These are phyloP conservation scores for Lactarius hengduanensis DNA, from an alignment of 768 basidiomycete species.

Conservation along the genomic window DNA sequence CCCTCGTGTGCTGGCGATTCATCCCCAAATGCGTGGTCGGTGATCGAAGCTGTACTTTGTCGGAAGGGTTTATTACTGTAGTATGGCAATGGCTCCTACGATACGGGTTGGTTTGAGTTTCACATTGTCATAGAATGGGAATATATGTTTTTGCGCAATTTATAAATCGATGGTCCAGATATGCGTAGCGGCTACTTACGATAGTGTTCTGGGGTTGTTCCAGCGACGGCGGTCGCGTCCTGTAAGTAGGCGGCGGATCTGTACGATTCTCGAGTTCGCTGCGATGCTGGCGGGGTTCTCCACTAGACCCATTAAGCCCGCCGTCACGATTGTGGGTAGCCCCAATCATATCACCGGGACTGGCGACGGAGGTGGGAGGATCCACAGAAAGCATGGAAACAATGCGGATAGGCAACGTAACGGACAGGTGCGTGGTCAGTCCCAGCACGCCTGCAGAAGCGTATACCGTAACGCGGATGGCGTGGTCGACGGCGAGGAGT, in stretches of 20 bases:
- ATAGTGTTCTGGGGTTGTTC: constrained; percentile 5
- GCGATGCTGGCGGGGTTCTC: neutral
- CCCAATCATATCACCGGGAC: constrained; percentile 1
- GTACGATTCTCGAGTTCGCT: neutral
- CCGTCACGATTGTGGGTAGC: neutral
- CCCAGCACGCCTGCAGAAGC: constrained; percentile 43
- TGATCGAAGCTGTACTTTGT: neutral
- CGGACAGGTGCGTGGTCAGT: constrained; percentile 60
- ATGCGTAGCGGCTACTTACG: constrained; percentile 1
- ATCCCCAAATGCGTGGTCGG: neutral
- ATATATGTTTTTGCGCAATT: neutral
- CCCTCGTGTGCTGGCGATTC: neutral
- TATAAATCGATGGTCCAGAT: neutral
- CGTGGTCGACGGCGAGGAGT: constrained; percentile 76
- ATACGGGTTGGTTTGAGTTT: neutral
- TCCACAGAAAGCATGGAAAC: constrained; percentile 87
- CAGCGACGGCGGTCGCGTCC: constrained; percentile 17
- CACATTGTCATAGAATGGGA: neutral
- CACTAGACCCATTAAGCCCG: neutral
- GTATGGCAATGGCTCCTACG: constrained; percentile 9
- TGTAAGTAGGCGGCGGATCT: constrained; percentile 20
- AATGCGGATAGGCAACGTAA: constrained; percentile 71
- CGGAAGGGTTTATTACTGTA: neutral
- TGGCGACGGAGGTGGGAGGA: constrained; percentile 54
- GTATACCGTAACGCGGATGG: constrained; percentile 60